These are phyloP conservation scores for Cladosporium cucumerinum DNA, from an alignment of 2,329 filamentous ascomycete species.

Conservation along the genomic window DNA sequence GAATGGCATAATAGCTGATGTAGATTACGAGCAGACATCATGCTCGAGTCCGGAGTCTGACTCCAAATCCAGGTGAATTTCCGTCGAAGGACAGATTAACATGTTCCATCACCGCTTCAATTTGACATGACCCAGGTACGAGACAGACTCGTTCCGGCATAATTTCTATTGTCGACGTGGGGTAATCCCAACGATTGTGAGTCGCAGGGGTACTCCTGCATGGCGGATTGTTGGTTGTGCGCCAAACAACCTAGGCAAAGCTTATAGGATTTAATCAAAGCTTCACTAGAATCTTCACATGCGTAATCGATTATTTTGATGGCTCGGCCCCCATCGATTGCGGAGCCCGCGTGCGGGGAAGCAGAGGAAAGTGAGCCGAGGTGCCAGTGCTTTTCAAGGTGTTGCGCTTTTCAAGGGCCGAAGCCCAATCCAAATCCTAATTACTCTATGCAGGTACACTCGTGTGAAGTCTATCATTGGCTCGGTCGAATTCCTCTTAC, in stretches of 20 bases:
- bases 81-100: neutral
- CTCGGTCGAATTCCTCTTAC: neutral
- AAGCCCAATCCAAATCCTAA: neutral
- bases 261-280: neutral
- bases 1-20: neutral
- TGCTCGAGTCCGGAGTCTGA: neutral
- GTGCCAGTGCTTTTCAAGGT: neutral
- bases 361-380: neutral
- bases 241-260: neutral
- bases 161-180: neutral
- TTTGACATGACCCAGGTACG: neutral
- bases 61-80: neutral
- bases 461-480: neutral
- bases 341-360: neutral
- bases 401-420: neutral
- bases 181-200: neutral
- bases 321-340: neutral
- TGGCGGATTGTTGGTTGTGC: neutral
- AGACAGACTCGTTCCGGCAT: neutral
- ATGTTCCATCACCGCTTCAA: neutral
- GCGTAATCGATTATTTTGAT: neutral
- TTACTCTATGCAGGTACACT: neutral
- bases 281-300: neutral
- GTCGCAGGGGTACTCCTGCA: neutral
- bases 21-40: neutral